Evolutionary conservation across 2,329 filamentous ascomycete genomes (phyloP), one percentile per base, ranked within the genome.

Genomic region (Lachnellula suecica): DNA sequence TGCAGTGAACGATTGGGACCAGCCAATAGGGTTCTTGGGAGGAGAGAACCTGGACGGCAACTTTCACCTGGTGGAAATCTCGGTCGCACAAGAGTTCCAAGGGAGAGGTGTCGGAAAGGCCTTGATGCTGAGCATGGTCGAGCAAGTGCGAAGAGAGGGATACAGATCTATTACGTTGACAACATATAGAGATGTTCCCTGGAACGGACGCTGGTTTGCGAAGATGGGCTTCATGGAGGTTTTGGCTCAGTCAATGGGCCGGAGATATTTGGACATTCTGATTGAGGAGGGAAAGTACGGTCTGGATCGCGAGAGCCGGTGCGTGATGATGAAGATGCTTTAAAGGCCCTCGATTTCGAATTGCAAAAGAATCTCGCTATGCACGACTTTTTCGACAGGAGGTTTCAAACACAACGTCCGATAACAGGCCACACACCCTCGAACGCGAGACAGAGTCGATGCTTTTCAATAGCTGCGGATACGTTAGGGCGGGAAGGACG

Each of bases 1-100:
- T 22, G 65, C 63, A 15, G 59, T 58, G 24, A 54, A 64, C 44
- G 44, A 53, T 24, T 57, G 56, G 53, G 59, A 65, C 34, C 57
- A 60, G 25, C 64, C 64, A 1, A 60, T 67, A 10, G 66, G 64
- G 6, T 68, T 68, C 31, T 40, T 63, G 27, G 60, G 57, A 52
- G 64, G 63, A 2, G 47, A 63, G 31, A 54, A 56, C 29, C 25
- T 66, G 7, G 61, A 62, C 40, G 64, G 59, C 19, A 62, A 62
- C 49, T 67, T 67, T 44, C 62, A 67, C 43, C 58, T 67, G 24
- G 58, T 59, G n/a, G 60, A 66, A 51, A 45, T 68, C 24, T 66
- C 64, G 7, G 65, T 67, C 4, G 55, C 56, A 8, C 53, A 58
- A 38, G 56, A 58, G 31, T 62, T 53, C 31, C 66, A 68, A 52